A percentile compares a stretch with the other conserved stretches of the same genome.
phyloP scores from a whole-genome alignment of 306 rosid genomes.

The Cucurbita argyrosperma region DNA sequence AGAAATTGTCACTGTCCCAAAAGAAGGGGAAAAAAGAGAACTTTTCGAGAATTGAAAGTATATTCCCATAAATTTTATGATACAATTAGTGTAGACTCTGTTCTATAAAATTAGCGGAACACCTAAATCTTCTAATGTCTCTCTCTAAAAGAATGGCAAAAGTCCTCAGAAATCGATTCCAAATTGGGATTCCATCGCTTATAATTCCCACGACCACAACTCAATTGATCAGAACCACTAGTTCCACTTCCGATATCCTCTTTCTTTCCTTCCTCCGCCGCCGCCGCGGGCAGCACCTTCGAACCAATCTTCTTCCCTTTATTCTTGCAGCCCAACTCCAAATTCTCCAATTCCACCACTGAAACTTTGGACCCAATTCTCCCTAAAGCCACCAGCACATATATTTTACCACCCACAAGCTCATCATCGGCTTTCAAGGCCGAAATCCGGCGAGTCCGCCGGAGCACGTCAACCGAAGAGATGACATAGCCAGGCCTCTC shows the following conservation, averaged over 20 bases:
- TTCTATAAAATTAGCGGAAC: not conserved
- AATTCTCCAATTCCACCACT: slow-evolving; percentile 23
- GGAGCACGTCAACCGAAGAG: slow-evolving; percentile 26
- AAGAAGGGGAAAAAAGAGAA: not conserved
- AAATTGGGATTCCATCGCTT: slow-evolving; percentile 50
- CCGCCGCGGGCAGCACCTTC: slow-evolving; percentile 24
- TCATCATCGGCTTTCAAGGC: slow-evolving; percentile 46
- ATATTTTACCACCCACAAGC: slow-evolving; percentile 27
- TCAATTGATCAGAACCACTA: not conserved
- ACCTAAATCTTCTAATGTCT: not conserved
- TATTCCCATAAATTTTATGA: not conserved
- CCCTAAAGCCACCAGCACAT: slow-evolving; percentile 27
- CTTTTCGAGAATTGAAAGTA: not conserved
- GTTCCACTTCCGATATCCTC: not conserved
- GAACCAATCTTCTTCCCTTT: slow-evolving; percentile 12
- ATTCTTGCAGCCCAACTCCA: slow-evolving; percentile 11
- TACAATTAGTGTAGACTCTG: not conserved
- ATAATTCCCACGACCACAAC: not conserved
- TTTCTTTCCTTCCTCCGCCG: not conserved
- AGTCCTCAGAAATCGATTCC: slow-evolving; percentile 31
- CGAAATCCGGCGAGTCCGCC: slow-evolving; percentile 21
- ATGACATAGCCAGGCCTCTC: slow-evolving; percentile 42
- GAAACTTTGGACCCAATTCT: slow-evolving; percentile 28
- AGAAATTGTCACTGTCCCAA: not conserved
- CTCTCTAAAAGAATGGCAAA: not conserved